Conservation (phyloP, 108 stramenopile species). For the Phaeodactylum tricornutum region DNA sequence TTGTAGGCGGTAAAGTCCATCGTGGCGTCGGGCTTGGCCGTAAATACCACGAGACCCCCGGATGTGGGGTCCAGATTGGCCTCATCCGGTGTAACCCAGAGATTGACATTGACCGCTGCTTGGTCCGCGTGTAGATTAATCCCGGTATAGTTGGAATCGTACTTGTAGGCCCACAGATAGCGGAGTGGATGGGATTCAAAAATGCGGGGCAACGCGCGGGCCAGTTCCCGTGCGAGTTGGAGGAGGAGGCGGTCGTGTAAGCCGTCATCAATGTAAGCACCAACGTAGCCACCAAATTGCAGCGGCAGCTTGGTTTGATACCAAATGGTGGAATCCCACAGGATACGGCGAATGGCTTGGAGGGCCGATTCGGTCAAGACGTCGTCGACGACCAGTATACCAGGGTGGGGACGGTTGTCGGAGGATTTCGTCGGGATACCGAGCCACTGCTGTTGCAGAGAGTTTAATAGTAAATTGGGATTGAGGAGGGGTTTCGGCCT, state of each 20-base stretch:
- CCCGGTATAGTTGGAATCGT: constrained; percentile 47
- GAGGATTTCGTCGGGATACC: too few species aligned
- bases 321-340: constrained; percentile 32
- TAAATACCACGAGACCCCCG: constrained; percentile 68
- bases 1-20: constrained; percentile 60
- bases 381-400: constrained; percentile 34
- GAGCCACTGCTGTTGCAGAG: too few species aligned
- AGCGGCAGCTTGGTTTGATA: constrained; percentile 64
- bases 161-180: constrained; percentile 68
- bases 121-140: constrained; percentile 73
- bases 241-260: constrained; percentile 42
- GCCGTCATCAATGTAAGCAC: constrained; percentile 72
- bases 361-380: constrained; percentile 20
- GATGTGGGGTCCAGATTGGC: constrained; percentile 53
- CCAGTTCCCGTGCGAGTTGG: constrained; percentile 41
- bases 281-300: constrained; percentile 51
- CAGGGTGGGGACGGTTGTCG: too few species aligned
- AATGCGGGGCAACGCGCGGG: constrained; percentile 31
- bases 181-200: constrained; percentile 39
- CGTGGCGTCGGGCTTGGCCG: constrained; percentile 50
- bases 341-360: constrained; percentile 19
- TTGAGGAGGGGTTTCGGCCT: too few species aligned
- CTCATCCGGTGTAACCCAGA: constrained; percentile 69
- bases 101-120: constrained; percentile 73
- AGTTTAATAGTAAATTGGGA: too few species aligned